phyloP scores from a whole-genome alignment of 2,329 filamentous ascomycete genomes.

The Cladosporium sp. region DNA sequence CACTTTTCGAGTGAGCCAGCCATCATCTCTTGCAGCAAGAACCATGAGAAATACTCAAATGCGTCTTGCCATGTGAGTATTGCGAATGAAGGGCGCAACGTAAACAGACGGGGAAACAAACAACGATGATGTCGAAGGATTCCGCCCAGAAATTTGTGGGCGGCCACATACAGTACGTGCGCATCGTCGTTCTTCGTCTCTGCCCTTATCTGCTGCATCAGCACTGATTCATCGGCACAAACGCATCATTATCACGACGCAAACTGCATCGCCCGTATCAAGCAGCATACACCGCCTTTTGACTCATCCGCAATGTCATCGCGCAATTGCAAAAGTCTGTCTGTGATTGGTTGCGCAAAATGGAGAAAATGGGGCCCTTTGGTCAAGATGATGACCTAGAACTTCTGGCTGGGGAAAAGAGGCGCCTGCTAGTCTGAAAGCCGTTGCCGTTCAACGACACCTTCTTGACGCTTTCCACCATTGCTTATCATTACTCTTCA shows the following conservation, averaged over 20 bases:
- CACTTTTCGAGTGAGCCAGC: neutral
- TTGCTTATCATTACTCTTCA: neutral
- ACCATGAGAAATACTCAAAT: neutral
- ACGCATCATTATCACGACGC: neutral
- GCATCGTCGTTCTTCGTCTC: neutral
- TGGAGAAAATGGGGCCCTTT: neutral
- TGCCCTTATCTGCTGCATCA: neutral
- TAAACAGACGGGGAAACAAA: neutral
- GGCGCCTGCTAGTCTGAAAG: neutral
- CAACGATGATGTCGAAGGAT: neutral
- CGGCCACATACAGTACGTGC: too few relatives aligned
- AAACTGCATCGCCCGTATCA: neutral
- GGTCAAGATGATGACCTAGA: neutral
- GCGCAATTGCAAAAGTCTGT: neutral
- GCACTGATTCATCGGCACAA: neutral
- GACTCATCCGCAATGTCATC: neutral
- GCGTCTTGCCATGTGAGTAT: neutral
- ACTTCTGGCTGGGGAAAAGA: neutral
- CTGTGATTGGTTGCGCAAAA: neutral
- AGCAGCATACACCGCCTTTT: neutral
- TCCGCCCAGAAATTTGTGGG: neutral
- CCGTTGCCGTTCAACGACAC: neutral
- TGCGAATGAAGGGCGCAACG: neutral
- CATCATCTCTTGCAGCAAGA: neutral
- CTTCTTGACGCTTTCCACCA: neutral